Conservation (phyloP, 75 land plant species). For the Larix kaempferi region DNA sequence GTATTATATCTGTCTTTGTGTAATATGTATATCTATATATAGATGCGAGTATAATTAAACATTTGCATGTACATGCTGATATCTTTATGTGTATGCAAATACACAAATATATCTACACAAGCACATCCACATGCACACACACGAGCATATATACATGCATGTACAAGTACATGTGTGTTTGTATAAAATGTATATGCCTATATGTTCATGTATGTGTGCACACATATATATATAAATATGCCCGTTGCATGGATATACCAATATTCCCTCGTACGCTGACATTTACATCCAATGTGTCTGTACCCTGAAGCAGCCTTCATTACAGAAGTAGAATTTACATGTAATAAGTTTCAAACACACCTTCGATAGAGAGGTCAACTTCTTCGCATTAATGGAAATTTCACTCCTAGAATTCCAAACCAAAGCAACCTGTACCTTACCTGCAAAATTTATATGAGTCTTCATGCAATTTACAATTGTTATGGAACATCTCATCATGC, state of each 20-base stretch:
- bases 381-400: constrained; percentile 49
- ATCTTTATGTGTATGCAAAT: neutral
- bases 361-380: constrained; percentile 52
- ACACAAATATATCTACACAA: neutral
- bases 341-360: constrained; percentile 27
- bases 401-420: constrained; percentile 97
- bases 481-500: neutral
- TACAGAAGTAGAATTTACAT: neutral
- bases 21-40: neutral
- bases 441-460: constrained; percentile 30
- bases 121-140: neutral
- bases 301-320: neutral
- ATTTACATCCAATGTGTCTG: neutral
- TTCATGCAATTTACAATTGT: neutral
- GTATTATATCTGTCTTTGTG: neutral
- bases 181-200: neutral
- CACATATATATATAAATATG: neutral
- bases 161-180: neutral
- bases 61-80: neutral
- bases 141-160: no score
- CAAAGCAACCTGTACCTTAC: constrained; percentile 90
- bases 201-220: neutral
- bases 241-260: no score
- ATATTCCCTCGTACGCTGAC: neutral
- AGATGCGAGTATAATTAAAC: no score